These are phyloP conservation scores for Phyllosticta ampelicida DNA, from an alignment of 2,329 filamentous ascomycete genomes.

Conservation along the genomic window DNA sequence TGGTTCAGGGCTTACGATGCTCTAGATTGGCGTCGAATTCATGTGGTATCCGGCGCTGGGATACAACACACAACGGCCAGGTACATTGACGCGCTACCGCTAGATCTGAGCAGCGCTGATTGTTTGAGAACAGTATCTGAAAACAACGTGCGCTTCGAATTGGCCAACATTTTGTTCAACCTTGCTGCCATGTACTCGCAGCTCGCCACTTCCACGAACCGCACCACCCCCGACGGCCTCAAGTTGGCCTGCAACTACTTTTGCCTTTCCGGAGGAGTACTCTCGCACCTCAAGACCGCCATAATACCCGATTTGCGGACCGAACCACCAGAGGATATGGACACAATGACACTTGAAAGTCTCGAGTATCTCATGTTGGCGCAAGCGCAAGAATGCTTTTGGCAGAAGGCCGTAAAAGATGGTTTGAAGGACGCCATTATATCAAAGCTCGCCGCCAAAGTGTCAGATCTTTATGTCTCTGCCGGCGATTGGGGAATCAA, in stretches of 20 bases:
- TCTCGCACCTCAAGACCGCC: conserved; percentile 63
- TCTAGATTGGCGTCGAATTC: conserved; percentile 82
- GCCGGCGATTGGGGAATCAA: conserved; percentile 79
- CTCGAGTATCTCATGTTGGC: conserved; percentile 76
- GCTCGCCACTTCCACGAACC: conserved; percentile 70
- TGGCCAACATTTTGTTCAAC: conserved; percentile 88
- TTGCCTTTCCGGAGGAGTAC: conserved; percentile 73
- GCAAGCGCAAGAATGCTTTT: conserved; percentile 94
- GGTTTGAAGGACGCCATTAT: conserved; percentile 86
- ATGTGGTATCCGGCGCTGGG: conserved; percentile 92
- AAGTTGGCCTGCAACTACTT: conserved; percentile 86
- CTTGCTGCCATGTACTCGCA: conserved; percentile 89
- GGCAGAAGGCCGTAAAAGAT: conserved; percentile 94
- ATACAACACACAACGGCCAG: conserved; percentile 70
- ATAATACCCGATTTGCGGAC: conserved; percentile 75
- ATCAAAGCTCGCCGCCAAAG: conserved; percentile 78
- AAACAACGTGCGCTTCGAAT: conserved; percentile 66
- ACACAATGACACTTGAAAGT: conserved; percentile 73
- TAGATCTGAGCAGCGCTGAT: neutral
- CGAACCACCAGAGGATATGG: conserved; percentile 90
- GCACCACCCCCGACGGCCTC: conserved; percentile 68
- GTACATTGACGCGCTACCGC: conserved; percentile 12
- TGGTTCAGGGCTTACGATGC: conserved; percentile 1
- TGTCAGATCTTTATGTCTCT: conserved; percentile 80
- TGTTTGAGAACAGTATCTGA: conserved; percentile 37